Conservation (phyloP, 495 filamentous ascomycete genomes). For the Acidiella bohemica region DNA sequence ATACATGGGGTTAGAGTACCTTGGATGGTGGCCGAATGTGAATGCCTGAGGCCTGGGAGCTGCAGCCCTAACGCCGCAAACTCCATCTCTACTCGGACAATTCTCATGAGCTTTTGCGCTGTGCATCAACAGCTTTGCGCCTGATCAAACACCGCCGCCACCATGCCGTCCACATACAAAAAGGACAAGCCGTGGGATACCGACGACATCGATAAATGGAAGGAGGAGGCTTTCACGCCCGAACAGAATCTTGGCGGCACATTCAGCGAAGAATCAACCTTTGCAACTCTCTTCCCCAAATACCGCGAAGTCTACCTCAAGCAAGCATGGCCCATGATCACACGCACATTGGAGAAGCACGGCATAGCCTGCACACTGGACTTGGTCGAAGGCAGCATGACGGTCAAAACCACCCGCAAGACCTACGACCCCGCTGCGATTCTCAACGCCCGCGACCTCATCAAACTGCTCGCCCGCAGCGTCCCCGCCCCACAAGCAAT, state of each 20-base stretch:
- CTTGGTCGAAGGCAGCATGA: constrained; percentile 91
- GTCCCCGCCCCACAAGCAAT: constrained; percentile 88
- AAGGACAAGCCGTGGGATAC: constrained; percentile 96
- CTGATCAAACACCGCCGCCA: not conserved
- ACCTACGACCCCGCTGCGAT: constrained; percentile 92
- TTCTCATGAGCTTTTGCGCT: too few species aligned
- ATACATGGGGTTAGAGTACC: too few species aligned
- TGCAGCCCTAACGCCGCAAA: too few species aligned
- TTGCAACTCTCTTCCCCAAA: constrained; percentile 87
- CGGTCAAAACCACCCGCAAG: constrained; percentile 85
- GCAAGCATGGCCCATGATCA: constrained; percentile 78
- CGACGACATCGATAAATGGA: constrained; percentile 96
- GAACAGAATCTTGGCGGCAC: constrained; percentile 75
- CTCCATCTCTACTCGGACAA: too few species aligned
- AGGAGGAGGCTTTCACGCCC: constrained; percentile 71
- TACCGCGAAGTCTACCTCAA: constrained; percentile 91
- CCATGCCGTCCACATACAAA: constrained; percentile 89
- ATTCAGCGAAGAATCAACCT: constrained; percentile 86
- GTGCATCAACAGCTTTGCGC: too few species aligned
- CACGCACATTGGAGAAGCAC: constrained; percentile 63
- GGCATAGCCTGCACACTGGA: constrained; percentile 82
- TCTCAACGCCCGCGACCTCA: constrained; percentile 84
- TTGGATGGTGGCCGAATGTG: too few species aligned
- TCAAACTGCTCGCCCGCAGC: constrained; percentile 80
- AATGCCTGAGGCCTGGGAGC: too few species aligned